These are phyloP conservation scores for Pleurostoma richardsiae DNA, from an alignment of 2,329 filamentous ascomycete species.

Conservation along the genomic window DNA sequence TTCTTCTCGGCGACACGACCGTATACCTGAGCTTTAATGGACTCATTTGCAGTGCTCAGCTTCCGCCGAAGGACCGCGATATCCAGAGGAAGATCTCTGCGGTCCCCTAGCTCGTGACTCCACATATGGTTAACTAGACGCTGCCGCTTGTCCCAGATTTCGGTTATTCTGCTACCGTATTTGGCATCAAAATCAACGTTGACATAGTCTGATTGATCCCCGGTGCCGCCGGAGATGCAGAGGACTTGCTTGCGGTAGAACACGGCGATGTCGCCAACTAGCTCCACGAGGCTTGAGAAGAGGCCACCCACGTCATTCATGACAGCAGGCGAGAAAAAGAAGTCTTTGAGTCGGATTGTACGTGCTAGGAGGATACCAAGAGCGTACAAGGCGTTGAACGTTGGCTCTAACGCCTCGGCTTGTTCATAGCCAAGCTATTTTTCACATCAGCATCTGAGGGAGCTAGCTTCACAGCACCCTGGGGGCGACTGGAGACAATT, in stretches of 20 bases:
- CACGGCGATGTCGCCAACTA: constrained; percentile 26
- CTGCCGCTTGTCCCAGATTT: constrained; percentile 26
- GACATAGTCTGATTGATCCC: constrained; percentile 8
- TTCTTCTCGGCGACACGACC: constrained; percentile 29
- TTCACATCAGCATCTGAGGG: no score
- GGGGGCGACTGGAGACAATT: no score
- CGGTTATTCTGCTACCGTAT: constrained; percentile 26
- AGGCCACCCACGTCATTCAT: constrained; percentile 24
- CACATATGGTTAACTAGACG: constrained; percentile 27
- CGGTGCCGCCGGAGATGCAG: constrained; percentile 15
- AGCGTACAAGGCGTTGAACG: constrained; percentile 31
- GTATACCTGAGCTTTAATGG: constrained; percentile 21
- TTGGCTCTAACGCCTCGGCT: constrained; percentile 29
- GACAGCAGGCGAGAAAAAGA: constrained; percentile 21
- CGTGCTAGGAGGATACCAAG: constrained; percentile 29
- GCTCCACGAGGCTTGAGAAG: constrained; percentile 26
- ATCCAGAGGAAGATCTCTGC: constrained; percentile 10
- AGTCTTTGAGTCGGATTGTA: constrained; percentile 28
- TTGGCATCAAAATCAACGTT: constrained; percentile 28
- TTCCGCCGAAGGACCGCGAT: constrained; percentile 23
- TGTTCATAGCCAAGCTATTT: constrained; percentile 30
- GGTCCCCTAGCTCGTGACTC: constrained; percentile 23
- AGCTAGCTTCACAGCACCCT: no score
- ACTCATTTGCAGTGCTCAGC: constrained; percentile 20
- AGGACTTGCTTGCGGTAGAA: constrained; percentile 28